Conservation (phyloP, 2,329 filamentous ascomycete species). For the Beauveria varroae region DNA sequence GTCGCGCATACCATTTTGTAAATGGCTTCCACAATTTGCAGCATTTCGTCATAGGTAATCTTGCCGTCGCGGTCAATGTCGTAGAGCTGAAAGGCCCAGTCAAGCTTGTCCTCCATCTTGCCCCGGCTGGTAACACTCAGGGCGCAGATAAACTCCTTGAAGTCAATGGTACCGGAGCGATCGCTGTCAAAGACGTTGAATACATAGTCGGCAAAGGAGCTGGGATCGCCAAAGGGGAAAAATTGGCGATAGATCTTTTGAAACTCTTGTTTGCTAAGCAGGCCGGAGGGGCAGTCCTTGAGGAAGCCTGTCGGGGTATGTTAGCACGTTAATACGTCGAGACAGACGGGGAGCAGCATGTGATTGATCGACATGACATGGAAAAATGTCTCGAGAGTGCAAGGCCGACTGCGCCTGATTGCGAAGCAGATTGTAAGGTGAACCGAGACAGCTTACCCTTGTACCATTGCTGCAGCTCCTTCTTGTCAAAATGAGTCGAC, state of each 20-base stretch:
- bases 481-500: constrained; percentile 98
- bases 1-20: constrained; percentile 86
- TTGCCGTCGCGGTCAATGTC: constrained; percentile 98
- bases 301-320: constrained; percentile 65
- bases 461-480: constrained; percentile 99
- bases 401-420: too few species aligned
- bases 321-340: not conserved
- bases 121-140: constrained; percentile 93
- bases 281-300: constrained; percentile 95
- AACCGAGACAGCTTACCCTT: constrained; percentile 60
- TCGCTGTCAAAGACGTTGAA: constrained; percentile 99
- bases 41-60: constrained; percentile 98
- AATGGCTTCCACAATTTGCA: constrained; percentile 96
- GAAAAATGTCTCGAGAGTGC: too few species aligned
- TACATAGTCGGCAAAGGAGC: constrained; percentile 95
- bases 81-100: constrained; percentile 99
- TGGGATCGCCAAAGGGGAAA: constrained; percentile 97
- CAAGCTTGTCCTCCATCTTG: constrained; percentile 98
- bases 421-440: too few species aligned
- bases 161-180: constrained; percentile 95
- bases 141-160: constrained; percentile 99
- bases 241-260: constrained; percentile 99
- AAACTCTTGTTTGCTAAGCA: constrained; percentile 96
- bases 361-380: too few species aligned
- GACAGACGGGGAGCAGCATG: too few species aligned